These are phyloP conservation scores for Colletotrichum sp. DNA, from an alignment of 2,329 filamentous ascomycete genomes.

Conservation along the genomic window DNA sequence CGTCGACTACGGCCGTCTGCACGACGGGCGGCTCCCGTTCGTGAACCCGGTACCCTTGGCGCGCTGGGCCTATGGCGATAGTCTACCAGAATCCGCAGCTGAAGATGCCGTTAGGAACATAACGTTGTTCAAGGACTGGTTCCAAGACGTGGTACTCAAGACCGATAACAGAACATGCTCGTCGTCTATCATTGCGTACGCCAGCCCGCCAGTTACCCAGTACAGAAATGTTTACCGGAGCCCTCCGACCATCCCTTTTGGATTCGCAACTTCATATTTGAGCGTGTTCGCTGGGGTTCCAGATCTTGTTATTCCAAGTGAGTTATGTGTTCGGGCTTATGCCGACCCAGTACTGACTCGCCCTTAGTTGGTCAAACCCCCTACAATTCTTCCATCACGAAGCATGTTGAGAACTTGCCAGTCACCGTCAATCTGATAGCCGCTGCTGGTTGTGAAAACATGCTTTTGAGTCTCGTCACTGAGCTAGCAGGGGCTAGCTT, in stretches of 20 bases:
- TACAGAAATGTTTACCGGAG: not conserved
- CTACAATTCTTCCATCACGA: slow-evolving; percentile 40
- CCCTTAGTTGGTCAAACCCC: slow-evolving; percentile 34
- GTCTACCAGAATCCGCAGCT: not conserved
- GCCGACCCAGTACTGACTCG: not conserved
- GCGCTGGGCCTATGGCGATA: not conserved
- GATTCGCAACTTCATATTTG: slow-evolving; percentile 25
- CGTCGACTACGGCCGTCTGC: slow-evolving; percentile 34
- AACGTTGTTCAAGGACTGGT: slow-evolving; percentile 51
- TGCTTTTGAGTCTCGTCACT: slow-evolving; percentile 59
- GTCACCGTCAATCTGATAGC: slow-evolving; percentile 63
- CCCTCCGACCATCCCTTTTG: slow-evolving; percentile 36
- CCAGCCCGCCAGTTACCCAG: not conserved
- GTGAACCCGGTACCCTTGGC: not conserved
- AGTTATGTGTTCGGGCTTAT: slow-evolving; percentile 46
- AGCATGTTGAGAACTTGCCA: slow-evolving; percentile 55
- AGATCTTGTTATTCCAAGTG: slow-evolving; percentile 30
- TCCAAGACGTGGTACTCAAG: slow-evolving; percentile 49
- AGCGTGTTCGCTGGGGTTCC: slow-evolving; percentile 24
- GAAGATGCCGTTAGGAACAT: slow-evolving; percentile 53
- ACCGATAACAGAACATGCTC: slow-evolving; percentile 7
- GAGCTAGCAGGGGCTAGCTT: slow-evolving; percentile 38
- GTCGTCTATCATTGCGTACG: not conserved
- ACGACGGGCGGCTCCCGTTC: not conserved
- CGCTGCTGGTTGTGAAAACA: slow-evolving; percentile 63